These are phyloP conservation scores for Escovopsis weberi DNA, from an alignment of 2,329 filamentous ascomycete species.

Conservation along the genomic window DNA sequence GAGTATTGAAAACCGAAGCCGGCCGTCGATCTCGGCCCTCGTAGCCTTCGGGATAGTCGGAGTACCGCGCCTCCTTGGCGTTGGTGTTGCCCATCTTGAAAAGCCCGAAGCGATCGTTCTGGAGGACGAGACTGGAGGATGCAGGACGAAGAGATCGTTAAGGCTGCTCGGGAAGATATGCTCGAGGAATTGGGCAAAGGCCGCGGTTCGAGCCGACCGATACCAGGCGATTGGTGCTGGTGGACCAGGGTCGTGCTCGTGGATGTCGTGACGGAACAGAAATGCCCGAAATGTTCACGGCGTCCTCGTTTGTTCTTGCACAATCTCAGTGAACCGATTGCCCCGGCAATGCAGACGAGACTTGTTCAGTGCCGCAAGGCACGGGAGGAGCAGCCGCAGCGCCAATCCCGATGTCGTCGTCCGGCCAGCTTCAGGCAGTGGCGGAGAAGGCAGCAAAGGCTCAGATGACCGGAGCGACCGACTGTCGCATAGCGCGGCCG, in stretches of 20 bases:
- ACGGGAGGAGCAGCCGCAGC: background rate
- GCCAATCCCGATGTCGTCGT: background rate
- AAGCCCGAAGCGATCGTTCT: background rate
- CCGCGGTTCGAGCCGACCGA: background rate
- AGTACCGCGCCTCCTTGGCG: constrained; percentile 24
- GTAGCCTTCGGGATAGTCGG: constrained; percentile 11
- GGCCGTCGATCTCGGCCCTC: constrained; percentile 10
- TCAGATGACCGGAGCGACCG: background rate
- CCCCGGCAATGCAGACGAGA: background rate
- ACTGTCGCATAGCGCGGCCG: background rate
- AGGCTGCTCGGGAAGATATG: background rate
- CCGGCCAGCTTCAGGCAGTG: background rate
- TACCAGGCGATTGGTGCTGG: background rate
- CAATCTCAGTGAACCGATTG: background rate
- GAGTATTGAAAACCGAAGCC: constrained; percentile 2
- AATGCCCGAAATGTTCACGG: too few relatives aligned
- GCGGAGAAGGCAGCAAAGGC: background rate
- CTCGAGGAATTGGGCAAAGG: background rate
- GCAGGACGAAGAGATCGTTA: too few relatives aligned
- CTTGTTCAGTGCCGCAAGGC: background rate
- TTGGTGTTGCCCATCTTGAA: constrained; percentile 24
- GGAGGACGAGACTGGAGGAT: too few relatives aligned
- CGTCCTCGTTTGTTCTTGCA: background rate
- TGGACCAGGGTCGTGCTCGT: background rate
- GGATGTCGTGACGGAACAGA: background rate